Percentiles rank a stretch among this genome's conserved stretches.
Evolutionary conservation across 768 basidiomycete genomes (phyloP).

Genomic region (Mycena metata): DNA sequence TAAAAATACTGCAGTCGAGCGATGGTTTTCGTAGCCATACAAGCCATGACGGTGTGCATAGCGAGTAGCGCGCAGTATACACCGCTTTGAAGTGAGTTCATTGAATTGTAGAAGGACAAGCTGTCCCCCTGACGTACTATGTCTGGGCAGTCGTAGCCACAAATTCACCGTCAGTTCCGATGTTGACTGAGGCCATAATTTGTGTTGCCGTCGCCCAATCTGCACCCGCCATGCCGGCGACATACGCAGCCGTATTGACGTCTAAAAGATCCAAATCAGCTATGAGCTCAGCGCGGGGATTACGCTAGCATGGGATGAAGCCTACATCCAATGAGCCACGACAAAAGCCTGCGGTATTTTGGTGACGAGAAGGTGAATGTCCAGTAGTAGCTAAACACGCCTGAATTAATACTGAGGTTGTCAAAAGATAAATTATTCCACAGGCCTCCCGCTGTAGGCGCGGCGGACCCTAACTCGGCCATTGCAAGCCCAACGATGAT

Average conservation of each 20-base stretch:
- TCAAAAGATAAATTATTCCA: slow-evolving; percentile 74
- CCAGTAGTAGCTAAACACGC: slow-evolving; percentile 74
- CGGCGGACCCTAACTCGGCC: slow-evolving; percentile 64
- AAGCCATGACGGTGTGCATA: neutral
- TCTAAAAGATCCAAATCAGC: slow-evolving; percentile 48
- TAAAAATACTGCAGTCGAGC: slow-evolving; percentile 1
- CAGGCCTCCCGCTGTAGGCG: slow-evolving; percentile 63
- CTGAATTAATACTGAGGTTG: too few species aligned
- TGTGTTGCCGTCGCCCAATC: slow-evolving; percentile 69
- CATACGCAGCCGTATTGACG: slow-evolving; percentile 66
- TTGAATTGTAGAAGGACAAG: too few species aligned
- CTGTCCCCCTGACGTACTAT: slow-evolving; percentile 4
- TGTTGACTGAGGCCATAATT: slow-evolving; percentile 60
- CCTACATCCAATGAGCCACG: slow-evolving; percentile 75
- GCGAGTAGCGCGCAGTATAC: too few species aligned
- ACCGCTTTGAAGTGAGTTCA: too few species aligned
- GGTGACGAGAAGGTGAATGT: neutral
- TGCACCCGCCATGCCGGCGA: slow-evolving; percentile 58
- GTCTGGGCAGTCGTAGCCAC: slow-evolving; percentile 74
- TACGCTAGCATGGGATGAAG: slow-evolving; percentile 4
- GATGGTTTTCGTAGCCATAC: slow-evolving; percentile 3
- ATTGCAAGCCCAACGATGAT: slow-evolving; percentile 62
- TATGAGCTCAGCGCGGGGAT: neutral
- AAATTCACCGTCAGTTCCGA: slow-evolving; percentile 54
- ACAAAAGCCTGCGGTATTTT: slow-evolving; percentile 61